Evolutionary conservation across 1,139 yeast genomes (phyloP).

Genomic region (Neolecta irregularis): DNA sequence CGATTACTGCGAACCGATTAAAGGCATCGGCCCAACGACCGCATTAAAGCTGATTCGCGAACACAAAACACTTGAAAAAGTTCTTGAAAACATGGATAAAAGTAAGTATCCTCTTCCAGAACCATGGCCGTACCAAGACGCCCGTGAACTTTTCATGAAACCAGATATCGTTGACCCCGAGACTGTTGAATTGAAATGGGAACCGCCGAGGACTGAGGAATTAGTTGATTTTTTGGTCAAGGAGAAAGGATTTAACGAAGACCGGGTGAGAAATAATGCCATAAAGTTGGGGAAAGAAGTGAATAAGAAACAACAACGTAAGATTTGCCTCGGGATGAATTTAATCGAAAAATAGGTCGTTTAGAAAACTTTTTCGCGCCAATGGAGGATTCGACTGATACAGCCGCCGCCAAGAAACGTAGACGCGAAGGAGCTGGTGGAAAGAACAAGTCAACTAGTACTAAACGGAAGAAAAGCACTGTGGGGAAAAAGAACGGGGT

Average conservation of each 20-base stretch:
- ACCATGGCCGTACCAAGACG: constrained; percentile 86
- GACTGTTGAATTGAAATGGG: constrained; percentile 52
- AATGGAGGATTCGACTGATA: no score
- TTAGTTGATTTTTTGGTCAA: constrained; percentile 55
- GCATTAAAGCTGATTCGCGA: constrained; percentile 80
- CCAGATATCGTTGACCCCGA: constrained; percentile 61
- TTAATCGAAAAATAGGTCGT: no score
- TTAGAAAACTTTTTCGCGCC: no score
- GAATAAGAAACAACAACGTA: constrained; percentile 71
- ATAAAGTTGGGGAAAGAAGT: constrained; percentile 70
- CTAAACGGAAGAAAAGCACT: no score
- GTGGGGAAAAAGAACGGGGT: no score
- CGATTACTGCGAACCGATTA: constrained; percentile 89
- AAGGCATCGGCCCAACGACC: constrained; percentile 91
- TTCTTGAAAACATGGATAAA: constrained; percentile 41
- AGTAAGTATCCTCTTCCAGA: constrained; percentile 63
- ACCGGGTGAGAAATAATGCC: constrained; percentile 75
- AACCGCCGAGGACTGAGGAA: constrained; percentile 62
- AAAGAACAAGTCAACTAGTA: no score
- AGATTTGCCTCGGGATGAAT: no score
- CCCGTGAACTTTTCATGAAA: constrained; percentile 59
- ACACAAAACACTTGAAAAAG: constrained; percentile 62
- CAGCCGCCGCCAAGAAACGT: no score
- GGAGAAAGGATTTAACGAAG: constrained; percentile 80
- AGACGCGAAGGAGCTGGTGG: no score